phyloP scores from a whole-genome alignment of 1,284 basidiomycete species.

The Termitomyces sp. region DNA sequence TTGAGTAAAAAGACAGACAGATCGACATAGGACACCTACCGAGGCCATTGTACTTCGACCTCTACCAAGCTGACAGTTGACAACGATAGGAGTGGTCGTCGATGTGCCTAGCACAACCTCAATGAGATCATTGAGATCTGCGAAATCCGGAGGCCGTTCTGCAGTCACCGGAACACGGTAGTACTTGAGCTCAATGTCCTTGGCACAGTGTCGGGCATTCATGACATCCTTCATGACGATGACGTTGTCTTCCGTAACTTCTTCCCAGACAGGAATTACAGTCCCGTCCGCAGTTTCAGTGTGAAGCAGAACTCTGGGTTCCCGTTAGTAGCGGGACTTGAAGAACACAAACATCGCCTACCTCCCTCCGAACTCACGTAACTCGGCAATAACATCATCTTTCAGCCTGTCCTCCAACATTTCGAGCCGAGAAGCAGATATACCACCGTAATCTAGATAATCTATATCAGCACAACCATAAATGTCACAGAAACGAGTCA shows the following conservation, averaged over 20 bases:
- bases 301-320: slow-evolving; percentile 74
- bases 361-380: slow-evolving; percentile 80
- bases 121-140: slow-evolving; percentile 72
- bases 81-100: slow-evolving; percentile 76
- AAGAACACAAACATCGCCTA: slow-evolving; percentile 25
- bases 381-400: slow-evolving; percentile 84
- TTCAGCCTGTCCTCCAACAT: slow-evolving; percentile 88
- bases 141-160: slow-evolving; percentile 66
- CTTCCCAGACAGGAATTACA: slow-evolving; percentile 95
- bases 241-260: slow-evolving; percentile 74
- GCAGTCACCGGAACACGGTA: slow-evolving; percentile 89
- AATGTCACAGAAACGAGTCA: background rate
- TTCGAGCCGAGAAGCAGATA: slow-evolving; percentile 84
- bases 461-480: background rate
- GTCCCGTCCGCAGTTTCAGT: slow-evolving; percentile 86
- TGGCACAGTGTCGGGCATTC: slow-evolving; percentile 48
- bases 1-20: background rate
- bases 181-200: slow-evolving; percentile 69
- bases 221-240: slow-evolving; percentile 89
- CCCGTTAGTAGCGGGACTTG: background rate
- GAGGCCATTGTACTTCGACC: slow-evolving; percentile 92
- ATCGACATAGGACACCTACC: slow-evolving; percentile 39
- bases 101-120: slow-evolving; percentile 78
- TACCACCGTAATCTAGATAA: slow-evolving; percentile 80
- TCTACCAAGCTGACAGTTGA: slow-evolving; percentile 95